Evolutionary conservation across 352 stramenopile genomes (phyloP), one percentile per base, ranked within the genome.

Genomic region (Poterioochromonas sp.): DNA sequence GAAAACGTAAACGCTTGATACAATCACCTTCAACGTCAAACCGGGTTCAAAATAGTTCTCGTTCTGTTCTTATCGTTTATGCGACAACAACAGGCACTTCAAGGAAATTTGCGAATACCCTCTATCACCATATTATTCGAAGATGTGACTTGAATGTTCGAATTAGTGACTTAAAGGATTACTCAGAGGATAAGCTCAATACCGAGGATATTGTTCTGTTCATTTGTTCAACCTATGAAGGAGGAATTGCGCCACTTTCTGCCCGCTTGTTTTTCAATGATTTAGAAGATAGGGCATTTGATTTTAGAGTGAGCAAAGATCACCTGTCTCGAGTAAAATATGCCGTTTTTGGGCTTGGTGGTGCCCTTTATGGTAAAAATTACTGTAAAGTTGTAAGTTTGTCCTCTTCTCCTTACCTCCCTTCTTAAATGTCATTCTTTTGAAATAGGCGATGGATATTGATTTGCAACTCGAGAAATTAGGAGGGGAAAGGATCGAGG

Each of bases 281-380:
- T 84, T 85, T 93, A 26, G 86, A 87, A n/a, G 90, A 94, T 77
- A 90, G 92, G 86, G 88, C 88, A 49, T 83, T 90, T 49, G 90
- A 94, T 83, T 93, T 93, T 80, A 88, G 90, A 39, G 87, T 93
- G 68, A 89, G 87, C 74, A 91, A 89, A 77, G 84, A 83, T 29
- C 91, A 86, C 86, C 83, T 93, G 12, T 82, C 81, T 32, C 84
- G 84, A 39, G 82, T 89, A 0, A 83, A 82, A 35, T 88, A 91
- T 82, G 89, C 88, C 0, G 86, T 92, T 0, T 93, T 93, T 68
- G 90, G 90, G 3, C 83, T 93, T 40, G 90, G 90, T 68, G 91
- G 90, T 69, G 84, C 86, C 18, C 87, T 92, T 80, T 94, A 94
- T 79, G 90, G 93, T 76, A 88, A 94, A 70, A 79, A 90, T 81